phyloP scores from a whole-genome alignment of 2,329 filamentous ascomycete genomes.

The Phaeoacremonium minimum region DNA sequence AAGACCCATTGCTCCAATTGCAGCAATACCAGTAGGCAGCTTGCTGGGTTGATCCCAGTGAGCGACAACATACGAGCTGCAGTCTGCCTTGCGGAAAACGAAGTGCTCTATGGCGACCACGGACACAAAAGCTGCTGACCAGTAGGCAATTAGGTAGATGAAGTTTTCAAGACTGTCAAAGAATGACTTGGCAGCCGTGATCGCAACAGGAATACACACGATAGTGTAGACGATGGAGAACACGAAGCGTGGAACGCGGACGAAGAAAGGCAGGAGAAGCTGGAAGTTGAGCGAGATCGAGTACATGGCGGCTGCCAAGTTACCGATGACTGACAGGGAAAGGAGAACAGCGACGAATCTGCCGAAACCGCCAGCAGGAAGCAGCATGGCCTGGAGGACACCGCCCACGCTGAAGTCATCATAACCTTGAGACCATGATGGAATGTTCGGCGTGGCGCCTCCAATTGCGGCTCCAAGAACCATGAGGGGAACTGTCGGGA shows the following conservation, averaged over 20 bases:
- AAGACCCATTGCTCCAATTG: slow-evolving; percentile 12
- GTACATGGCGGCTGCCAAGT: slow-evolving; percentile 57
- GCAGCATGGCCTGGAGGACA: slow-evolving; percentile 55
- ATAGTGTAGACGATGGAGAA: slow-evolving; percentile 33
- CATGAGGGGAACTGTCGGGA: slow-evolving; percentile 57
- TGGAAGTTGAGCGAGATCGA: slow-evolving; percentile 59
- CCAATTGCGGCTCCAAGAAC: slow-evolving; percentile 60
- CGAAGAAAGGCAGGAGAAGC: slow-evolving; percentile 31
- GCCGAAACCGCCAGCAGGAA: slow-evolving; percentile 54
- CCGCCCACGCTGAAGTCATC: slow-evolving; percentile 50
- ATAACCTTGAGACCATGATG: slow-evolving; percentile 51
- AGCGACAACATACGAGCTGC: slow-evolving; percentile 12
- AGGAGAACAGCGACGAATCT: slow-evolving; percentile 58
- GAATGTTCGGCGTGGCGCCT: slow-evolving; percentile 50
- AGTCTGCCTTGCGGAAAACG: slow-evolving; percentile 15
- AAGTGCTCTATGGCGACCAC: slow-evolving; percentile 4
- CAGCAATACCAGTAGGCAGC: slow-evolving; percentile 20
- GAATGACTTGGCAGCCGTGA: slow-evolving; percentile 32
- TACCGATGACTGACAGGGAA: slow-evolving; percentile 53
- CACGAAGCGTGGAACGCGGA: slow-evolving; percentile 32
- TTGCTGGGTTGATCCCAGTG: slow-evolving; percentile 16
- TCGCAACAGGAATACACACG: slow-evolving; percentile 34
- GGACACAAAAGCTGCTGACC: slow-evolving; percentile 1
- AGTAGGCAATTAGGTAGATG: slow-evolving; percentile 30
- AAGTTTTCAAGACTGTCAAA: slow-evolving; percentile 38